Evolutionary conservation across 257 asterid genomes (phyloP), one percentile per base, ranked within the genome.

Genomic region (Nemophila menziesii): DNA sequence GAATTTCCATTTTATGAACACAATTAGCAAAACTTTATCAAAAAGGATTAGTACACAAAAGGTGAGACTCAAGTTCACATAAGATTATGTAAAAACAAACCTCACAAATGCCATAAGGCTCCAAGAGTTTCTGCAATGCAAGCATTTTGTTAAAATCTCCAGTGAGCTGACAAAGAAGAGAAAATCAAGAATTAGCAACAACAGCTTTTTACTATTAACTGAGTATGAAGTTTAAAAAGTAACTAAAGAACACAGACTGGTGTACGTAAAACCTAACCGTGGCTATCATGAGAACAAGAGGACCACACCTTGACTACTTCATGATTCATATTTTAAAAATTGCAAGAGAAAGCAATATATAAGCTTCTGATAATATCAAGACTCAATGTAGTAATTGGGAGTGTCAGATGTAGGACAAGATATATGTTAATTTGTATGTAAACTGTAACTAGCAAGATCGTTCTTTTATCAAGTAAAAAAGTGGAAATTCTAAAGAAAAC

Each of bases 31-130:
- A 29, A 29, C 1, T 29, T 29, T 29, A 29, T 29, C 12, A 29
- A 13, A 7, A 2, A 29, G 36, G 36, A 29, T 29, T 13, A 7
- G 36, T 7, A 29, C 36, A 29, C 5, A 29, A 29, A 20, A 2
- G 21, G 16, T 16, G 14, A 36, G 22, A 1, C 20, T 10, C 18
- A 16, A n/a, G 54, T 7, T 14, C 11, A 33, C 39, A 29, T 49
- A 33, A 20, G 38, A 46, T 34, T 8, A 42, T 14, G 26, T n/a
- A 36, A 2, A 7, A 49, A 66, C 86, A 39, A 29, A 86, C 96
- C 96, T 86, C 96, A 62, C 96, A 82, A 61, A 86, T 72, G 40
- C 96, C 96, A 41, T 63, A 86, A 44, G 86, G 83, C 59, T 78
- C 96, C 74, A 86, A 65, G 44, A 82, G 52, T 21, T 57, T 68